Evolutionary conservation across 2,329 filamentous ascomycete genomes (phyloP).

Genomic region (Fusarium subglutinans): DNA sequence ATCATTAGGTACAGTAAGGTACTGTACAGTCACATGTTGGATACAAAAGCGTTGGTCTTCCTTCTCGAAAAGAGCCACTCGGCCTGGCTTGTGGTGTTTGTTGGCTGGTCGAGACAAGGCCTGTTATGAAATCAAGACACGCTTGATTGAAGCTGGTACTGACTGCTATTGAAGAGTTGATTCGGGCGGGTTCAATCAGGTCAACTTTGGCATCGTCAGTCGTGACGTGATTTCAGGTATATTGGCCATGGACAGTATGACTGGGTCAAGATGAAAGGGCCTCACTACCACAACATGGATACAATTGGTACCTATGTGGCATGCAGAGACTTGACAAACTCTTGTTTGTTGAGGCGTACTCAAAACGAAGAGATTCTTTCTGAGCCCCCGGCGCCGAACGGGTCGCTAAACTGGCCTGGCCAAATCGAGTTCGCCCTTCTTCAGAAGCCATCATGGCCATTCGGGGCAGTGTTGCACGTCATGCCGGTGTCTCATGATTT

Average conservation of each 20-base stretch:
- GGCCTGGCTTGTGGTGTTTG: not conserved
- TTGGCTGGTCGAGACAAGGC: constrained; percentile 1
- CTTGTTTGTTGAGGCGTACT: not conserved
- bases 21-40: not conserved
- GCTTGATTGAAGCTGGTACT: not conserved
- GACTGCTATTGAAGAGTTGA: not conserved
- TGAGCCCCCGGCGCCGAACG: not conserved
- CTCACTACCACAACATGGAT: not conserved
- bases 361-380: not conserved
- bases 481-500: constrained; percentile 9
- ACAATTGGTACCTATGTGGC: not conserved
- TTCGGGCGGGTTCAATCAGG: not conserved
- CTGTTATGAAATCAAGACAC: constrained; percentile 8
- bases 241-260: not conserved
- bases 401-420: constrained; percentile 13
- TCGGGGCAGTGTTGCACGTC: not conserved
- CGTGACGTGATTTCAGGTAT: not conserved
- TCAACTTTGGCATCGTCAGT: not conserved
- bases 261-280: not conserved
- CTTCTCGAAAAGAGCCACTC: constrained; percentile 14
- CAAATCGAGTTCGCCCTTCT: constrained; percentile 1
- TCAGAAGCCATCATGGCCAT: not conserved
- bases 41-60: constrained; percentile 1
- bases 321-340: not conserved
- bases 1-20: not conserved